These are phyloP conservation scores for Effrenium voratum DNA, from an alignment of 73 alveolate genomes.

Conservation along the genomic window DNA sequence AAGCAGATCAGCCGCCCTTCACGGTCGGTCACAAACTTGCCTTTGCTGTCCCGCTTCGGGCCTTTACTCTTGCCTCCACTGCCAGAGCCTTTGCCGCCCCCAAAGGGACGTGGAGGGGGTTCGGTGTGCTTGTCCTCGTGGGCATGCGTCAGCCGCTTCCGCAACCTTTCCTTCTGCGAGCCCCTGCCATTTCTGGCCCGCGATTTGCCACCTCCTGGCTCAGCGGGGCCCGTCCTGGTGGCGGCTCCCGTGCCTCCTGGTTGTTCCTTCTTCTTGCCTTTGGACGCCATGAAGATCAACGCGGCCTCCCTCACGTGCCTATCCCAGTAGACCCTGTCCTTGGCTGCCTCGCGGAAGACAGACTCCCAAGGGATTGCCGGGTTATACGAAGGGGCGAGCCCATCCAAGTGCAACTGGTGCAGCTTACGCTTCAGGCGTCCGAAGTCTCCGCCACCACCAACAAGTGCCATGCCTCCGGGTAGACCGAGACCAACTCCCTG, in stretches of 20 bases:
- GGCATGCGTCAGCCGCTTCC: no score
- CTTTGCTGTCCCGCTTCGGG: neutral
- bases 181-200: no score
- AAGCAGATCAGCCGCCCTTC: neutral
- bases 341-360: constrained; percentile 1
- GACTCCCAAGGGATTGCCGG: neutral
- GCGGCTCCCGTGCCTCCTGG: neutral
- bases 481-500: neutral
- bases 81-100: neutral
- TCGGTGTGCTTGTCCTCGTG: no score
- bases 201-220: no score
- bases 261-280: neutral
- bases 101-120: no score
- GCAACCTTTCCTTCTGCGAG: no score
- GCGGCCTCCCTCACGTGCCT: constrained; percentile 6
- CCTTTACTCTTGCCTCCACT: neutral
- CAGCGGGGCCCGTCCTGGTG: no score
- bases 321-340: neutral
- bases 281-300: neutral
- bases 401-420: neutral
- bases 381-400: neutral
- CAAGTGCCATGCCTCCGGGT: neutral
- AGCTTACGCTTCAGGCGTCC: neutral
- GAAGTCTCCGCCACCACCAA: neutral
- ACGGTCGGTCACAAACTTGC: neutral